Percentiles rank a stretch among this genome's conserved stretches.
Evolutionary conservation across 768 basidiomycete genomes (phyloP).

Genomic region (Dentipellis sp.): DNA sequence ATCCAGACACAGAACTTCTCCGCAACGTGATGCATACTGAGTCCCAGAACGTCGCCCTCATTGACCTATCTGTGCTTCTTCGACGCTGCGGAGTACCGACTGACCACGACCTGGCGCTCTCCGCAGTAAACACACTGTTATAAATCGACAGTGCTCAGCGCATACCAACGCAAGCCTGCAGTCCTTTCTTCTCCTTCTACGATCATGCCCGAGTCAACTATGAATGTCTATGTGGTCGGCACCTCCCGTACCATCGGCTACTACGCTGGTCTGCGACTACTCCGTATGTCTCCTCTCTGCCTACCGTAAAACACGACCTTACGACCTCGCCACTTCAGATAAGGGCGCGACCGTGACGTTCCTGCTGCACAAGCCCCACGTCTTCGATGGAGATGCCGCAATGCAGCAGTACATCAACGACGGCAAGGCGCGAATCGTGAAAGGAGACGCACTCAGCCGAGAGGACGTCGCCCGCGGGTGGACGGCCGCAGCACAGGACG

Average conservation of each 20-base stretch:
- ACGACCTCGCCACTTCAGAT: conserved; percentile 24
- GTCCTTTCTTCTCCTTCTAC: no score
- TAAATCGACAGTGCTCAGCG: no score
- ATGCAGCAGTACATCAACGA: conserved; percentile 43
- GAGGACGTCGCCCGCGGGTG: conserved; percentile 45
- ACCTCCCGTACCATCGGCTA: conserved; percentile 33
- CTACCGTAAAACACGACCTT: neutral
- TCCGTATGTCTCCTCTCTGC: conserved; percentile 16
- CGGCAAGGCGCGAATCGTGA: conserved; percentile 43
- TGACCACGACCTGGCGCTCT: no score
- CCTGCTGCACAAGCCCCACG: conserved; percentile 41
- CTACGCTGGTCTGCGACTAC: conserved; percentile 21
- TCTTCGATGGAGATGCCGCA: conserved; percentile 43
- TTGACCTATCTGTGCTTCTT: no score
- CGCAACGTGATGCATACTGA: no score
- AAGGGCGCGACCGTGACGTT: conserved; percentile 55
- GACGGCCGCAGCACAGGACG: conserved; percentile 26
- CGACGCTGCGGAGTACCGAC: no score
- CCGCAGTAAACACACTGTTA: no score
- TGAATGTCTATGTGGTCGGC: conserved; percentile 26
- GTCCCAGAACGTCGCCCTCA: no score
- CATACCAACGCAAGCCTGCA: no score
- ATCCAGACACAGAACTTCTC: no score
- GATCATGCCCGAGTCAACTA: conserved; percentile 1
- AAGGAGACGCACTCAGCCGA: conserved; percentile 51